These are phyloP conservation scores for Alternaria ventricosa DNA, from an alignment of 2,329 filamentous ascomycete genomes.

Conservation along the genomic window DNA sequence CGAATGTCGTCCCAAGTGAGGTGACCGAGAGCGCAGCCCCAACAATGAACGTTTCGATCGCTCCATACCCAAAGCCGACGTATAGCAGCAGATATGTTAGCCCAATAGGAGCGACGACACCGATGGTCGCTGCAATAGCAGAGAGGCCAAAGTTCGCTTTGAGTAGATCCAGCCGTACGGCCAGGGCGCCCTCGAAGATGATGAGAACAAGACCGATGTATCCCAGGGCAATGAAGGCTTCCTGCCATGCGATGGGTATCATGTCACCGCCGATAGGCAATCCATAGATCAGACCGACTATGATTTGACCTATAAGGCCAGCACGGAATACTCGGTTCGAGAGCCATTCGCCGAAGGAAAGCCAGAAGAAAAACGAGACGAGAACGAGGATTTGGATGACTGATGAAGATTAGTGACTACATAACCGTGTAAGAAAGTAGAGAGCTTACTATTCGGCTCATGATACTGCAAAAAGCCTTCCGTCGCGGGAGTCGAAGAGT, in stretches of 20 bases:
- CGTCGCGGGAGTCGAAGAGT: not conserved
- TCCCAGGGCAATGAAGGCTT: not conserved
- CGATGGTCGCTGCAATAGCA: not conserved
- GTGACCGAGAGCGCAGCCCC: conserved; percentile 35
- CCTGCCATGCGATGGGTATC: conserved; percentile 38
- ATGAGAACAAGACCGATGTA: conserved; percentile 59
- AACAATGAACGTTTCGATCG: conserved; percentile 37
- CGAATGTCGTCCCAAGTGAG: conserved; percentile 40
- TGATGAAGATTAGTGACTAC: not conserved
- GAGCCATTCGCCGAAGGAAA: conserved; percentile 15
- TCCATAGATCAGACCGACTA: conserved; percentile 9
- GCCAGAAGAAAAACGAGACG: conserved; percentile 17
- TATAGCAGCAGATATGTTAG: conserved; percentile 51
- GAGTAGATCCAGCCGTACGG: conserved; percentile 55
- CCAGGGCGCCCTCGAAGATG: conserved; percentile 59
- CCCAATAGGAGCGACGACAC: not conserved
- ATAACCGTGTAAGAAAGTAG: not conserved
- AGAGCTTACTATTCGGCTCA: not conserved
- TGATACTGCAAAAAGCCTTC: not conserved
- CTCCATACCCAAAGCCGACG: conserved; percentile 52
- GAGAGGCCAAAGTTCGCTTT: conserved; percentile 53
- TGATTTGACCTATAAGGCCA: conserved; percentile 9
- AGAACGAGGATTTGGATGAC: conserved; percentile 14
- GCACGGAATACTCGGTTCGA: conserved; percentile 11
- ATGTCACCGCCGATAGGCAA: conserved; percentile 10